Evolutionary conservation across 805 yeast genomes (phyloP), one percentile per base, ranked within the genome.

Genomic region (Ogataea kodamae): DNA sequence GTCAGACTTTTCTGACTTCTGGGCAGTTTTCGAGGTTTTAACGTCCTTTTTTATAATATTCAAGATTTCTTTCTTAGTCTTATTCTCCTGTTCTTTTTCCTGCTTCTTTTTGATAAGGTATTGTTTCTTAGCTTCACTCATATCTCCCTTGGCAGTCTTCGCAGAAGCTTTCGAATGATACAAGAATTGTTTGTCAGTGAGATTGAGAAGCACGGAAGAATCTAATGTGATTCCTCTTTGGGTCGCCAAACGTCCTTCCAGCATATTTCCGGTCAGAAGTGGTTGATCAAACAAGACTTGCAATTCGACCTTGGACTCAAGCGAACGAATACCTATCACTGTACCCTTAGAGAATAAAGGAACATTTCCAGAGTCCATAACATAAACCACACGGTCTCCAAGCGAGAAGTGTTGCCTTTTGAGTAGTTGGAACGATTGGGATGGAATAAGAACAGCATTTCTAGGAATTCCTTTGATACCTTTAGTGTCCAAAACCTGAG

Each of bases 281-380:
- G 89, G 84, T 37, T 72, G 62, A 53, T 92, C 99, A 68, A 90
- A 92, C 22, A 92, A 59, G 32, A 92, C 79, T 43, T 83, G 87
- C 37, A 92, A 65, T 7, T 76, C 74, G 21, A 76, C 69, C 46
- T 78, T 74, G 21, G 76, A 70, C 25, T 85, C 86, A 24, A 76
- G 67, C 4, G 73, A 61, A 15, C 61, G 62, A 36, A 72, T 65
- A 6, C 83, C 81, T 30, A 85, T 81, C 35, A 92, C 95, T 1
- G 96, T 88, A 56, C 99, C 99, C 51, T 82, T 82, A 16, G 85
- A 72, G 54, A 82, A 87, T 37, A 80, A 61, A 17, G 96, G 95
- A 10, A 89, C 95, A 52, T 85, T 87, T 32, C 97, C 97, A 15
- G 84, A 77, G 48, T 80, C 84, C 48, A 82, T 81, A 14, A 87